A percentile compares a stretch with the other conserved stretches of the same genome.
phyloP scores from a whole-genome alignment of 2,329 filamentous ascomycete genomes.

The Beauveria sp. region DNA sequence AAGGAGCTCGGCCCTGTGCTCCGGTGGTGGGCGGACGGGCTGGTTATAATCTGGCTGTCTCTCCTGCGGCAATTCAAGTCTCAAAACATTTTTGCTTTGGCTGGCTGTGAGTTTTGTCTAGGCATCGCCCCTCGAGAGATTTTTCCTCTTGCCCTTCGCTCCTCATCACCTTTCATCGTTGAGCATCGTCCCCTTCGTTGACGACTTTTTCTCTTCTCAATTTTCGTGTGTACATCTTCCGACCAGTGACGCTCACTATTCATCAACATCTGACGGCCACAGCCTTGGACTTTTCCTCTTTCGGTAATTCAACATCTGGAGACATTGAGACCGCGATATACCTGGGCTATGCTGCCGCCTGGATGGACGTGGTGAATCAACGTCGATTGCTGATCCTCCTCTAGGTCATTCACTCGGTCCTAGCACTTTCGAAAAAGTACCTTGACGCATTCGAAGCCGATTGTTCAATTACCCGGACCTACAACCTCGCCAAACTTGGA shows the following conservation, averaged over 20 bases:
- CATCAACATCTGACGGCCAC: background rate
- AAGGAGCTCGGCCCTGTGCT: background rate
- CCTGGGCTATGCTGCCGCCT: background rate
- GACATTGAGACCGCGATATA: background rate
- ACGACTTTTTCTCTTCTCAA: background rate
- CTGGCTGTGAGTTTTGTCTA: background rate
- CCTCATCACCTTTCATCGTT: background rate
- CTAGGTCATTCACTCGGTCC: background rate
- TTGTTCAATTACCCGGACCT: background rate
- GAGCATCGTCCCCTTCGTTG: constrained; percentile 12
- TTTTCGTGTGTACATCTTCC: background rate
- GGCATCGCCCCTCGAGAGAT: background rate
- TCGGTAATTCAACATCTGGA: constrained; percentile 5
- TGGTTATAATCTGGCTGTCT: constrained; percentile 11
- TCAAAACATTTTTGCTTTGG: constrained; percentile 11
- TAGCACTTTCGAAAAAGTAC: background rate
- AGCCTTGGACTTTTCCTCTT: constrained; percentile 1
- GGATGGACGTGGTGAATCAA: background rate
- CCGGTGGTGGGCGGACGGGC: background rate
- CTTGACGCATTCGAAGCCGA: background rate
- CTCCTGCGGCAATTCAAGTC: background rate
- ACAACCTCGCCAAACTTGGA: background rate
- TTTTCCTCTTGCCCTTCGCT: background rate
- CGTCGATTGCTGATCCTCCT: background rate
- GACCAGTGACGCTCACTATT: background rate